phyloP scores from a whole-genome alignment of 345 rosid genomes.

The Excoecaria agallocha region DNA sequence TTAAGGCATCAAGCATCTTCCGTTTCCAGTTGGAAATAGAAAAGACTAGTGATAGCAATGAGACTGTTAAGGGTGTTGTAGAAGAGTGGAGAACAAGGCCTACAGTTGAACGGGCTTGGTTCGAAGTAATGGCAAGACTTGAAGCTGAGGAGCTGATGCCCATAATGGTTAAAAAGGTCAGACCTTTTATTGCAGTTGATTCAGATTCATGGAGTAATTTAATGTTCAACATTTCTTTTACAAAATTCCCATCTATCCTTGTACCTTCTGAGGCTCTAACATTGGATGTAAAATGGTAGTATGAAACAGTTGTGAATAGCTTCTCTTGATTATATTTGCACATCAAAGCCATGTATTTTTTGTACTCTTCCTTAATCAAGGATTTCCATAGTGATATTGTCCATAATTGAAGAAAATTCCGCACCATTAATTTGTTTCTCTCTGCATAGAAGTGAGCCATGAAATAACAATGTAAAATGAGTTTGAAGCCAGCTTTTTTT shows the following conservation, averaged over 20 bases:
- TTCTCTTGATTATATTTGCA: constrained; percentile 5
- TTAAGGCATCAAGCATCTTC: constrained; percentile 44
- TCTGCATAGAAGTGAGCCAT: neutral
- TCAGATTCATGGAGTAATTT: constrained; percentile 67
- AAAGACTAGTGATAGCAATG: constrained; percentile 40
- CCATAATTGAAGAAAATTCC: neutral
- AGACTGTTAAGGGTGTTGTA: constrained; percentile 28
- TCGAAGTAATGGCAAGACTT: constrained; percentile 53
- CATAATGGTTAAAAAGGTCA: constrained; percentile 44
- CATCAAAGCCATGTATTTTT: constrained; percentile 2
- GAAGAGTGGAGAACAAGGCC: constrained; percentile 72
- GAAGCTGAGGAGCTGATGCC: constrained; percentile 58
- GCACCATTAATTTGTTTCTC: neutral
- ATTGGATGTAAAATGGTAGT: constrained; percentile 77
- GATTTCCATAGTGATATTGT: neutral
- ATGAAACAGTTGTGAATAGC: constrained; percentile 21
- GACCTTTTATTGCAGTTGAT: constrained; percentile 57
- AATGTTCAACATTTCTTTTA: constrained; percentile 67
- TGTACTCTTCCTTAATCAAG: neutral
- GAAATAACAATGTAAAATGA: neutral
- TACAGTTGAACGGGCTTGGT: constrained; percentile 56
- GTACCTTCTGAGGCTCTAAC: constrained; percentile 79
- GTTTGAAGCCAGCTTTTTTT: too few species aligned
- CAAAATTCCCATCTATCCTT: constrained; percentile 67
- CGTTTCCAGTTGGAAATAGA: constrained; percentile 63